Evolutionary conservation across 2,329 filamentous ascomycete genomes (phyloP).

Genomic region (Botrytis paeoniae): DNA sequence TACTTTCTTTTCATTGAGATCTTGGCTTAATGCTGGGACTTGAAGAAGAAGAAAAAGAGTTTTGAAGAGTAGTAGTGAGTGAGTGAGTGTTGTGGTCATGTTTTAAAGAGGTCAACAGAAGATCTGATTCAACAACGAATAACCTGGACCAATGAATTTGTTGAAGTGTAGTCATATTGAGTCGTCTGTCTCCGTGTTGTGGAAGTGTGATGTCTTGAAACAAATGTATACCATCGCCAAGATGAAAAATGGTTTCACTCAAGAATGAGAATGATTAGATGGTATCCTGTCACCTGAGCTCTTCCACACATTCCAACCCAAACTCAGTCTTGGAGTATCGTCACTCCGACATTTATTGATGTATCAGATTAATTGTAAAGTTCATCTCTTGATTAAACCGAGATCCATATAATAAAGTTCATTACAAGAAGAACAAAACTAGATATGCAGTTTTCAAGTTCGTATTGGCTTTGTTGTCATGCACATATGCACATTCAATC

Average conservation of each 20-base stretch:
- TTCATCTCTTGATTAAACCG: not conserved
- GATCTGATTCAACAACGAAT: not conserved
- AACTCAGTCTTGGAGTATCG: not conserved
- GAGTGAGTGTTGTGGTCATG: too few species aligned
- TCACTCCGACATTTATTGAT: not conserved
- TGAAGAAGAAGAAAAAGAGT: constrained; percentile 40
- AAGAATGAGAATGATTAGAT: not conserved
- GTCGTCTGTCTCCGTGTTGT: not conserved
- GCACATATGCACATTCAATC: constrained; percentile 3
- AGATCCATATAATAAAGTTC: not conserved
- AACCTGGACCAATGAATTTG: too few species aligned
- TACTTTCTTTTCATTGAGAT: constrained; percentile 41
- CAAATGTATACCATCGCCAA: not conserved
- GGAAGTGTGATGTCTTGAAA: not conserved
- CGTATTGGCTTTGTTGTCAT: not conserved
- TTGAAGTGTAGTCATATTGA: not conserved
- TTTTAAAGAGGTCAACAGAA: not conserved
- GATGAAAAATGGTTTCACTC: not conserved
- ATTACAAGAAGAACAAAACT: not conserved
- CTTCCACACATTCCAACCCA: not conserved
- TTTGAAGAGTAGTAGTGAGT: not conserved
- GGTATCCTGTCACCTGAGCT: not conserved
- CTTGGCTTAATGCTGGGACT: constrained; percentile 34
- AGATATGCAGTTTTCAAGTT: not conserved
- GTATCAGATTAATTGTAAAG: constrained; percentile 2